Conservation (phyloP, 2,329 filamentous ascomycete species). For the Pseudocercospora eumusae region DNA sequence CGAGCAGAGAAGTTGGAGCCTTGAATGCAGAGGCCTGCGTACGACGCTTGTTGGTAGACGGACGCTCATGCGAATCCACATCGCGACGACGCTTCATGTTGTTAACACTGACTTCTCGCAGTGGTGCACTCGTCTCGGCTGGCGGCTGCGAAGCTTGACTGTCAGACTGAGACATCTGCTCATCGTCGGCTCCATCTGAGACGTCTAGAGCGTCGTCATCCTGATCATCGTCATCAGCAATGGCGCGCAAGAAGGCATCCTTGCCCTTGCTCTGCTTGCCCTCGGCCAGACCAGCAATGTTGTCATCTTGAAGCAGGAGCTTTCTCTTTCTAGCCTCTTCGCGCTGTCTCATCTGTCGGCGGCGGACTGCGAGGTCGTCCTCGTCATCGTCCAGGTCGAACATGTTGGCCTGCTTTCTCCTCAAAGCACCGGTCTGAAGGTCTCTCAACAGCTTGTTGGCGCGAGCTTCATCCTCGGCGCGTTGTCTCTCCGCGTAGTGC, state of each 20-base stretch:
- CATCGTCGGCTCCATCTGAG: slow-evolving; percentile 57
- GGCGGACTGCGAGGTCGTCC: slow-evolving; percentile 74
- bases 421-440: slow-evolving; percentile 83
- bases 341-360: slow-evolving; percentile 75
- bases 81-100: slow-evolving; percentile 24
- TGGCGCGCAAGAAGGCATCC: slow-evolving; percentile 82
- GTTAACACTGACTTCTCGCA: slow-evolving; percentile 35
- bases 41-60: slow-evolving; percentile 36
- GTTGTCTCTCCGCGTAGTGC: slow-evolving; percentile 80
- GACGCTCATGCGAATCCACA: slow-evolving; percentile 38
- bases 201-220: slow-evolving; percentile 71
- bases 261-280: slow-evolving; percentile 62
- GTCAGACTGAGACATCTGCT: slow-evolving; percentile 39
- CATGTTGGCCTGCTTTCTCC: slow-evolving; percentile 70
- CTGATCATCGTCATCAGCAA: slow-evolving; percentile 68
- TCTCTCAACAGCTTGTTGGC: slow-evolving; percentile 91
- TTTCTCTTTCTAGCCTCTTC: slow-evolving; percentile 92
- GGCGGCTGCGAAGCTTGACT: slow-evolving; percentile 33
- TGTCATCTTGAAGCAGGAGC: slow-evolving; percentile 82
- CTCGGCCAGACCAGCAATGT: slow-evolving; percentile 73
- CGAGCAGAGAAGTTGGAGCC: slow-evolving; percentile 72
- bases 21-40: slow-evolving; percentile 45
- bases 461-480: slow-evolving; percentile 78
- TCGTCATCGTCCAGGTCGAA: slow-evolving; percentile 79
- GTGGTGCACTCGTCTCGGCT: slow-evolving; percentile 17